Evolutionary conservation across 2,329 filamentous ascomycete species (phyloP), one percentile per base, ranked within the genome.

Genomic region (Apiospora aurea): DNA sequence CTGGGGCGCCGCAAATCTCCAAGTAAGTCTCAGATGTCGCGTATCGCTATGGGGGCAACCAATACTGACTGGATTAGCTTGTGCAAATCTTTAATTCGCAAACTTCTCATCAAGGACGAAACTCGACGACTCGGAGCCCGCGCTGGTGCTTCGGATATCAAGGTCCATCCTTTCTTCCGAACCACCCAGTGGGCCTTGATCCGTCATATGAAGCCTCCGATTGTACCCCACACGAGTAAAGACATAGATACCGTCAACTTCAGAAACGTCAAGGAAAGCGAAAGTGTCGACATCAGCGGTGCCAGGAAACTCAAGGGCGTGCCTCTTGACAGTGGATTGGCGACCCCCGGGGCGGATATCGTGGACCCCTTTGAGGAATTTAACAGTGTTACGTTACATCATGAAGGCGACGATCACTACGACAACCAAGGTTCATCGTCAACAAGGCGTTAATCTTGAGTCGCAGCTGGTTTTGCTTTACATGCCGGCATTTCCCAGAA

Each of bases 61-160:
- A 26, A 21, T 34, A 69, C 67, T 38, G 8, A 44, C 16, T 18
- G 11, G 64, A 41, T 18, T 74, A 98, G 96, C 80, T 89, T 98
- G 67, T 99, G 96, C 87, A 99, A 99, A 85, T 97, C 94, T 5
- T 85, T 99, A 74, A 97, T 99, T 80, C 91, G 96, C 75, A 99
- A 99, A 84, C 89, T 99, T 18, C 88, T 99, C 64, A 98, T 98
- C 87, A 99, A 99, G 83, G 96, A 99, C 77, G 96, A 99, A 83
- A 95, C 96, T 73, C 92, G 95, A 74, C 93, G 96, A 73, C 89
- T 99, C 61, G 96, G 96, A 73, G 97, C 96, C 68, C 93, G 96
- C 74, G 96, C 96, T 2, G 96, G 96, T 74, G 96, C 96, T 11
- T 98, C 95, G 0, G 96, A 99, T 82, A 97, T 99, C 81, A 99